phyloP scores from a whole-genome alignment of 768 basidiomycete genomes.

The Auricularia heimuer region DNA sequence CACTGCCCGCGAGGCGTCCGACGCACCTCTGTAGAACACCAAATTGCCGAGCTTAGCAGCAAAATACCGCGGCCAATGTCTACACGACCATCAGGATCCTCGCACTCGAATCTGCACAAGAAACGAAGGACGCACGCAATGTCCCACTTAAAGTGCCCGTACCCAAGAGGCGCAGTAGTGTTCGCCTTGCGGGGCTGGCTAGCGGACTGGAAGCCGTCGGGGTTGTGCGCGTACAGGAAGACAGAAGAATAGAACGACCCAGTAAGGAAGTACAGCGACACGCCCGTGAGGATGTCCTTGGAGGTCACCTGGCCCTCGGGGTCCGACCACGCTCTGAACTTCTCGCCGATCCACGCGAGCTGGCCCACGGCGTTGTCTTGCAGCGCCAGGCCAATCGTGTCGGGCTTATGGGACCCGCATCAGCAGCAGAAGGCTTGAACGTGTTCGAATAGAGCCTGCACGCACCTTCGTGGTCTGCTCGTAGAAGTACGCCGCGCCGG shows the following conservation, averaged over 20 bases:
- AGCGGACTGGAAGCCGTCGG: neutral
- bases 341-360: slow-evolving; percentile 19
- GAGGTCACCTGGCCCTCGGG: slow-evolving; percentile 8
- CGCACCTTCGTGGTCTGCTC: slow-evolving; percentile 1
- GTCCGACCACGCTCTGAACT: slow-evolving; percentile 9
- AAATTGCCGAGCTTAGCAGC: neutral
- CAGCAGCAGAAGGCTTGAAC: too few species aligned
- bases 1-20: neutral
- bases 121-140: neutral
- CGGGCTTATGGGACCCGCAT: slow-evolving; percentile 6
- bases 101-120: neutral
- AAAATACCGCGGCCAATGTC: neutral
- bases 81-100: neutral
- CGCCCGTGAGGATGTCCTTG: slow-evolving; percentile 13
- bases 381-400: slow-evolving; percentile 18
- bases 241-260: slow-evolving; percentile 14
- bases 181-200: neutral
- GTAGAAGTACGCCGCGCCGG: slow-evolving; percentile 5
- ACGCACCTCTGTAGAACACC: neutral
- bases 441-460: neutral
- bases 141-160: slow-evolving; percentile 1
- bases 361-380: slow-evolving; percentile 18
- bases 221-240: slow-evolving; percentile 13
- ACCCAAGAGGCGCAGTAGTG: slow-evolving; percentile 2
- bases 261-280: slow-evolving; percentile 20